Evolutionary conservation across 2,329 filamentous ascomycete genomes (phyloP).

Genomic region (Bipolaris sorokiniana): DNA sequence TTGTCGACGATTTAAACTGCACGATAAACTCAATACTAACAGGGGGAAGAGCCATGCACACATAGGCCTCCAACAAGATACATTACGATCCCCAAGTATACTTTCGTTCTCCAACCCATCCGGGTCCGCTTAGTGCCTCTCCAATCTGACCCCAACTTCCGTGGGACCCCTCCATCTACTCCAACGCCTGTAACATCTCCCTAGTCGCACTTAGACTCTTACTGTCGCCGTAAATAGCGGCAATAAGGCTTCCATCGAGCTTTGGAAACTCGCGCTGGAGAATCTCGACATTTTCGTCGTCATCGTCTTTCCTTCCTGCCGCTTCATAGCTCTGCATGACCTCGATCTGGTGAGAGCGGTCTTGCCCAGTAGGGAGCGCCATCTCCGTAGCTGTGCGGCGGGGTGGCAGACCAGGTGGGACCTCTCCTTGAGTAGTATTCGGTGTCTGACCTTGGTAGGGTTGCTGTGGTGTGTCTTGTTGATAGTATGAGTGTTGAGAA

Average conservation of each 20-base stretch:
- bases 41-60: background rate
- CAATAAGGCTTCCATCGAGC: conserved; percentile 54
- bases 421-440: conserved; percentile 16
- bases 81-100: background rate
- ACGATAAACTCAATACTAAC: background rate
- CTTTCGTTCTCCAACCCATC: background rate
- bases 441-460: conserved; percentile 12
- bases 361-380: conserved; percentile 51
- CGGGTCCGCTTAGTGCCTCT: background rate
- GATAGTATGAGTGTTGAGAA: conserved; percentile 14
- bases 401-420: conserved; percentile 34
- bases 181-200: conserved; percentile 53
- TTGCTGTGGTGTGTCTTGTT: conserved; percentile 10
- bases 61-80: background rate
- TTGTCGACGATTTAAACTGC: background rate
- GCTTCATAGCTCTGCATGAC: conserved; percentile 50
- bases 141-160: background rate
- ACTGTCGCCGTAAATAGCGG: conserved; percentile 54
- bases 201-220: conserved; percentile 51
- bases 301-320: conserved; percentile 42
- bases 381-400: conserved; percentile 44
- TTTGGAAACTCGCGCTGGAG: conserved; percentile 53
- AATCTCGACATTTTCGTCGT: conserved; percentile 51
- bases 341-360: conserved; percentile 53
- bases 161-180: background rate